These are phyloP conservation scores for Fusarium incarnatum DNA, from an alignment of 2,329 filamentous ascomycete genomes.

Conservation along the genomic window DNA sequence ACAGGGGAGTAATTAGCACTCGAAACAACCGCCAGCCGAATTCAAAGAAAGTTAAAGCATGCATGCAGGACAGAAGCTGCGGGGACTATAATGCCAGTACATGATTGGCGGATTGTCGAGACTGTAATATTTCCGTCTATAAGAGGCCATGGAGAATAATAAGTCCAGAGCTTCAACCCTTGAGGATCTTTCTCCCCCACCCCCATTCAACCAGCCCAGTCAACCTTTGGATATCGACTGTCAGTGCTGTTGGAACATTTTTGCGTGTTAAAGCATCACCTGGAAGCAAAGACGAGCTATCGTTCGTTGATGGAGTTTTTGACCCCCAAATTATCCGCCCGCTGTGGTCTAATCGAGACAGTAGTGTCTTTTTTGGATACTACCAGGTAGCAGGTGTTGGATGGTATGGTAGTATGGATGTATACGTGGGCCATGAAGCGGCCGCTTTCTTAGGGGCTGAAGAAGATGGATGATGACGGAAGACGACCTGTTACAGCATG, in stretches of 20 bases:
- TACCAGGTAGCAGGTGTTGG: neutral
- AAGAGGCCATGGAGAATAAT: slow-evolving; percentile 43
- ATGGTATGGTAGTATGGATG: neutral
- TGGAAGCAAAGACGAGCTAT: slow-evolving; percentile 12
- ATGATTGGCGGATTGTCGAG: slow-evolving; percentile 42
- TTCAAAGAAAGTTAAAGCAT: slow-evolving; percentile 19
- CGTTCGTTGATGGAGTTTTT: slow-evolving; percentile 28
- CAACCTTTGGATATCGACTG: slow-evolving; percentile 4
- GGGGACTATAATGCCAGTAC: slow-evolving; percentile 8
- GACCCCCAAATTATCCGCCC: slow-evolving; percentile 40
- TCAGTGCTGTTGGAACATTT: neutral
- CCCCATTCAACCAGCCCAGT: slow-evolving; percentile 27
- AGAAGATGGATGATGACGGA: neutral
- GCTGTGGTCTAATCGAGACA: slow-evolving; percentile 8
- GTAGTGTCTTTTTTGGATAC: neutral
- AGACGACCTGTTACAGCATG: slow-evolving; percentile 11
- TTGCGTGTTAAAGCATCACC: slow-evolving; percentile 7
- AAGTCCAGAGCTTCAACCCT: slow-evolving; percentile 35
- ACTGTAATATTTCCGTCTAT: slow-evolving; percentile 37
- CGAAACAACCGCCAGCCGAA: slow-evolving; percentile 41
- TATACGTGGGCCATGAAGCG: neutral
- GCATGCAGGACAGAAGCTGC: slow-evolving; percentile 27
- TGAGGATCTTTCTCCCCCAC: slow-evolving; percentile 12
- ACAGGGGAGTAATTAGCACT: slow-evolving; percentile 21
- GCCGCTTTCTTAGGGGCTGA: neutral